Conservation (phyloP, 352 stramenopile species). For the Peronospora belbahrii region DNA sequence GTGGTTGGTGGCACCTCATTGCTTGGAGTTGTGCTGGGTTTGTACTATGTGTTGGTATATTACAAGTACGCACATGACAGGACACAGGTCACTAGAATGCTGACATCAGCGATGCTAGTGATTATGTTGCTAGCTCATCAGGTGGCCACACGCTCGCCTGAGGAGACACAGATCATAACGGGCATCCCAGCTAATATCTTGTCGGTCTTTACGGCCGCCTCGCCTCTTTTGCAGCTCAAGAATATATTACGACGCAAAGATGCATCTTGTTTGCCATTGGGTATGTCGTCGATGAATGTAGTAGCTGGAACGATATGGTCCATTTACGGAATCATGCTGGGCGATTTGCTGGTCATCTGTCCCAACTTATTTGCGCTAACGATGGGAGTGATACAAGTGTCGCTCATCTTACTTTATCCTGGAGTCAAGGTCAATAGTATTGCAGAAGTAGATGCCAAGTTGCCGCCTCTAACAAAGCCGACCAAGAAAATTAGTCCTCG, state of each 20-base stretch:
- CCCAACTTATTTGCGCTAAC: constrained; percentile 62
- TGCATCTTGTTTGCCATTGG: constrained; percentile 58
- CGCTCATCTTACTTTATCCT: constrained; percentile 49
- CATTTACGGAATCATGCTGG: constrained; percentile 58
- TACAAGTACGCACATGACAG: constrained; percentile 48
- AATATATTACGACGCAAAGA: constrained; percentile 55
- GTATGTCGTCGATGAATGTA: constrained; percentile 78
- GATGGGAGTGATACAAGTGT: constrained; percentile 69
- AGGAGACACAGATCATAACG: constrained; percentile 55
- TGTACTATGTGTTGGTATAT: constrained; percentile 66
- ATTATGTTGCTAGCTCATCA: constrained; percentile 47
- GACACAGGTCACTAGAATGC: constrained; percentile 32
- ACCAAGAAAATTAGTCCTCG: constrained; percentile 13
- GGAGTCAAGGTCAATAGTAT: constrained; percentile 22
- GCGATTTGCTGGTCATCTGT: constrained; percentile 53
- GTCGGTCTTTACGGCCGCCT: constrained; percentile 59
- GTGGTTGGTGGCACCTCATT: constrained; percentile 53
- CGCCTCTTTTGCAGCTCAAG: constrained; percentile 61
- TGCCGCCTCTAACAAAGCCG: constrained; percentile 6
- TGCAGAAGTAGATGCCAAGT: constrained; percentile 12
- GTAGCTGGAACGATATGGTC: constrained; percentile 58
- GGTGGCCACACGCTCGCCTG: constrained; percentile 29
- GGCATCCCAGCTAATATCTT: constrained; percentile 69
- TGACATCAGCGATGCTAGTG: constrained; percentile 38
- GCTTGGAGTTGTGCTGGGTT: constrained; percentile 46